These are phyloP conservation scores for Tephrocybe rancida DNA, from an alignment of 768 basidiomycete species.

Conservation along the genomic window DNA sequence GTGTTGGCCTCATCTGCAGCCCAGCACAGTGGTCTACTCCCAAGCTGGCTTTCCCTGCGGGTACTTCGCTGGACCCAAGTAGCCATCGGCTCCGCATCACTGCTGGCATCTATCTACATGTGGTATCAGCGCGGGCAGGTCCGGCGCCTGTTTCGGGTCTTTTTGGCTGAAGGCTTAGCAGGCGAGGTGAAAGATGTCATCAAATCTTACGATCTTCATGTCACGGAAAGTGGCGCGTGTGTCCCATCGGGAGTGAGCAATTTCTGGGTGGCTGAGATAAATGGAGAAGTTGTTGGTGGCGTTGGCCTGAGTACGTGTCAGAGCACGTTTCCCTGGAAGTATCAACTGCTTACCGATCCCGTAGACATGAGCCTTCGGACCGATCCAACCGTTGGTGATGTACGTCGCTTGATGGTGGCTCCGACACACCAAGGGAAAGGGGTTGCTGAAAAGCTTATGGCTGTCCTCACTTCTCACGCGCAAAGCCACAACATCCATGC, in stretches of 20 bases:
- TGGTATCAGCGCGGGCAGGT: slow-evolving; percentile 6
- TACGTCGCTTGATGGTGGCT: slow-evolving; percentile 15
- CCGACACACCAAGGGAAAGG: slow-evolving; percentile 13
- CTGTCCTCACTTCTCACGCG: slow-evolving; percentile 13
- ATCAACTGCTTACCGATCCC: background rate
- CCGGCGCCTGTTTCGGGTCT: slow-evolving; percentile 2
- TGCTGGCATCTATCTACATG: background rate
- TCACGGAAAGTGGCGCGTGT: slow-evolving; percentile 2
- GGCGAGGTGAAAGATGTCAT: slow-evolving; percentile 15
- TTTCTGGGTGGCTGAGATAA: slow-evolving; percentile 19
- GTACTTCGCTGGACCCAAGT: background rate
- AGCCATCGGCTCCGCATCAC: background rate
- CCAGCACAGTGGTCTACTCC: background rate
- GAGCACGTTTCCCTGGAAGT: background rate
- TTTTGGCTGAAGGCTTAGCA: slow-evolving; percentile 4
- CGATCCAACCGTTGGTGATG: slow-evolving; percentile 12
- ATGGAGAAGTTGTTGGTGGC: slow-evolving; percentile 13
- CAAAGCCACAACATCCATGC: slow-evolving; percentile 5
- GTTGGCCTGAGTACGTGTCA: slow-evolving; percentile 18
- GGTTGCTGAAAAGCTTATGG: slow-evolving; percentile 15
- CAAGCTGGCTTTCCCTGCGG: background rate
- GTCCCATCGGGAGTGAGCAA: slow-evolving; percentile 6
- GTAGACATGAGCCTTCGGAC: background rate
- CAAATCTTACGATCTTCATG: slow-evolving; percentile 4
- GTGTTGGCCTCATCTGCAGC: background rate